Percentiles rank a stretch among this genome's conserved stretches.
These are phyloP conservation scores for Jasminum sambac DNA, from an alignment of 257 asterid species.

Conservation along the genomic window DNA sequence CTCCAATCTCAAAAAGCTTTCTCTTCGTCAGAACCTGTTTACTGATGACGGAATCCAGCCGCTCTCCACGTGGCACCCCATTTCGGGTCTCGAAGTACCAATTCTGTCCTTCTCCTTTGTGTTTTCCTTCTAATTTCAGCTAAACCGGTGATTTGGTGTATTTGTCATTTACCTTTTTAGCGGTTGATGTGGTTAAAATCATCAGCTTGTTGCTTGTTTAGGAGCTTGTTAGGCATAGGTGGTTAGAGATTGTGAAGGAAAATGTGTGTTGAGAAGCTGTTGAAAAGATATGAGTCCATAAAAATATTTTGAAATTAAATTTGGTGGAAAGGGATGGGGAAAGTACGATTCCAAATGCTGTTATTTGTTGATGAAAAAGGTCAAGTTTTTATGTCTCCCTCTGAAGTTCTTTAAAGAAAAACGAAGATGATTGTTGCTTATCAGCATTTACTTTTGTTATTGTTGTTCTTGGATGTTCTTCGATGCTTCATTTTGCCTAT, in stretches of 20 bases:
- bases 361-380: neutral
- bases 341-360: too few species aligned
- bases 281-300: too few species aligned
- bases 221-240: too few species aligned
- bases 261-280: too few species aligned
- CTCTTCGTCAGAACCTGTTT: constrained; percentile 87
- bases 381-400: neutral
- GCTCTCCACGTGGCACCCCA: constrained; percentile 59
- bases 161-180: constrained; percentile 1
- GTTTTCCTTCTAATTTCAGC: neutral
- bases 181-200: neutral
- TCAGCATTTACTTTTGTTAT: neutral
- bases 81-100: constrained; percentile 70
- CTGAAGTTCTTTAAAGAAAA: neutral
- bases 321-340: too few species aligned
- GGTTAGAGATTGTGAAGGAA: too few species aligned
- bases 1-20: constrained; percentile 74
- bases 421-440: neutral
- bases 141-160: neutral
- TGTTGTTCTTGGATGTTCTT: neutral
- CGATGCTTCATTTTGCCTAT: neutral
- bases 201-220: neutral
- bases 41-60: constrained; percentile 63
- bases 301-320: too few species aligned
- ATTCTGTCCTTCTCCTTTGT: neutral